Evolutionary conservation across 768 basidiomycete genomes (phyloP).

Genomic region (Leucosporidium yakuticum): DNA sequence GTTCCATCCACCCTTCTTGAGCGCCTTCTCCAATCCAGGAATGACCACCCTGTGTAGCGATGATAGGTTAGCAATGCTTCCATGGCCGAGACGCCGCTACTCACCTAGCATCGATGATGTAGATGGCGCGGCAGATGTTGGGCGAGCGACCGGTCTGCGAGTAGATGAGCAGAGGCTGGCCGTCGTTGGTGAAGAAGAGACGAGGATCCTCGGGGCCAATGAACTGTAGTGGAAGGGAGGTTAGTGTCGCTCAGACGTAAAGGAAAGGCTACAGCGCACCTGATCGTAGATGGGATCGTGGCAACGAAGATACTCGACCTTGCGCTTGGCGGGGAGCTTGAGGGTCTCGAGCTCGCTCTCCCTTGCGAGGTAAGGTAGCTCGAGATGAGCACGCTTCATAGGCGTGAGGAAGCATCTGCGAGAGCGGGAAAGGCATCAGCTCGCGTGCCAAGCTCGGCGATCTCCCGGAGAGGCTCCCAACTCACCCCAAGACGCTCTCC

Average conservation of each 20-base stretch:
- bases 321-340: slow-evolving; percentile 16
- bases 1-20: slow-evolving; percentile 16
- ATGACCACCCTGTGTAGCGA: slow-evolving; percentile 11
- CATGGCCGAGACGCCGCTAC: background rate
- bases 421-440: background rate
- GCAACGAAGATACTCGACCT: slow-evolving; percentile 16
- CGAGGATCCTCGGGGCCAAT: slow-evolving; percentile 23
- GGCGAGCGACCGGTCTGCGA: slow-evolving; percentile 15
- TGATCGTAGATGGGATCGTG: slow-evolving; percentile 1
- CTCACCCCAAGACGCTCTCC: slow-evolving; percentile 17
- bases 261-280: background rate
- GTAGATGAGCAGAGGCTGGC: slow-evolving; percentile 20
- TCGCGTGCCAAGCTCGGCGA: background rate
- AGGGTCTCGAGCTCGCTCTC: slow-evolving; percentile 20
- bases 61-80: background rate
- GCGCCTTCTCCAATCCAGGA: slow-evolving; percentile 15
- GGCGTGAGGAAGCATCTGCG: slow-evolving; percentile 18
- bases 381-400: slow-evolving; percentile 10
- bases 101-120: slow-evolving; percentile 17
- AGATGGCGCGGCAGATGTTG: slow-evolving; percentile 21
- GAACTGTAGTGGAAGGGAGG: background rate
- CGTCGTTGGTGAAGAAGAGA: slow-evolving; percentile 22
- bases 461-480: background rate
- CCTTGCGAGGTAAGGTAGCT: slow-evolving; percentile 18
- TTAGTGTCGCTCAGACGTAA: background rate